Percentiles rank a stretch among this genome's conserved stretches.
phyloP scores from a whole-genome alignment of 129 eudicot genomes.

The Saposhnikovia divaricata region DNA sequence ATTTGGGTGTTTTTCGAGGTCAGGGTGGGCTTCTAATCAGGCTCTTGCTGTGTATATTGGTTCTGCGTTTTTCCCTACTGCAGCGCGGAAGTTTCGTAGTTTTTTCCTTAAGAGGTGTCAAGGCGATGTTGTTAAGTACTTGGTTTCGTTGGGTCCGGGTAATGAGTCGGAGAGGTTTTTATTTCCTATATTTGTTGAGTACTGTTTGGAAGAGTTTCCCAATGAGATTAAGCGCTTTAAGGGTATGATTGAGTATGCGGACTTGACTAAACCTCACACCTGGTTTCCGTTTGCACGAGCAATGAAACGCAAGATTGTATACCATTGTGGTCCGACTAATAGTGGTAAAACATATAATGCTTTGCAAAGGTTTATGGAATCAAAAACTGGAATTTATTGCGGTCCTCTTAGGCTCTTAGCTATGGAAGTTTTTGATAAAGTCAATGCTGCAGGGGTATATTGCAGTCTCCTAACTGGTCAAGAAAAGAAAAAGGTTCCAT shows the following conservation, averaged over 20 bases:
- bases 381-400: conserved; percentile 80
- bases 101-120: conserved; percentile 48
- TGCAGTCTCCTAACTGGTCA: conserved; percentile 91
- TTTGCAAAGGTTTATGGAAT: conserved; percentile 87
- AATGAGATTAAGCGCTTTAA: conserved; percentile 74
- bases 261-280: conserved; percentile 83
- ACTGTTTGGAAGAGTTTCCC: conserved; percentile 60
- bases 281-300: conserved; percentile 99
- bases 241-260: conserved; percentile 70
- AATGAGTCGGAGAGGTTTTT: conserved; percentile 57
- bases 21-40: conserved; percentile 88
- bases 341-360: conserved; percentile 98
- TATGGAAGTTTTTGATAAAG: conserved; percentile 96
- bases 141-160: conserved; percentile 61
- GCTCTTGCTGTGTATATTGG: conserved; percentile 81
- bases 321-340: conserved; percentile 98
- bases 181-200: conserved; percentile 85
- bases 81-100: conserved; percentile 37
- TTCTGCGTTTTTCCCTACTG: conserved; percentile 69
- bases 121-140: conserved; percentile 34
- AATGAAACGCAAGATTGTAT: conserved; percentile 77
- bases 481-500: conserved; percentile 77
- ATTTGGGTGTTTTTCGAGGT: conserved; percentile 39
- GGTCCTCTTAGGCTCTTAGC: conserved; percentile 98
- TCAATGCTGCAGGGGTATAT: conserved; percentile 73